These are phyloP conservation scores for Isatis lusitanica DNA, from an alignment of 441 rosid species.

Conservation along the genomic window DNA sequence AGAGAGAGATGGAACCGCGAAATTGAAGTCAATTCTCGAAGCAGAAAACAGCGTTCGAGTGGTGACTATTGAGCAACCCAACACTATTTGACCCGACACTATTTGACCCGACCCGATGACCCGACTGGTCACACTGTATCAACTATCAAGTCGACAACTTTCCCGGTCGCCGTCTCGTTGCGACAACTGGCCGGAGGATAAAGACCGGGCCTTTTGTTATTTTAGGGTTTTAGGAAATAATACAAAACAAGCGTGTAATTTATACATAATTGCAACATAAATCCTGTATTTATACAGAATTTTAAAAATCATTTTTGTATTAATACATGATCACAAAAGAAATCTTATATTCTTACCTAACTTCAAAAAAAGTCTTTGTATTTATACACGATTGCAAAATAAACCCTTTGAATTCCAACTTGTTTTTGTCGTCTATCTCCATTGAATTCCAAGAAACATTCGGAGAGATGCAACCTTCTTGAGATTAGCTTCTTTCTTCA, in stretches of 20 bases:
- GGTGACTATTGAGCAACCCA: not conserved
- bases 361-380: no score
- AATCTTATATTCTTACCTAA: no score
- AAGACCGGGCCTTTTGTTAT: not conserved
- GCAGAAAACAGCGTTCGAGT: not conserved
- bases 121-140: constrained; percentile 1
- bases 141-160: not conserved
- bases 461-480: not conserved
- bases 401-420: not conserved
- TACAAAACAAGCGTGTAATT: not conserved
- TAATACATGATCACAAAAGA: no score
- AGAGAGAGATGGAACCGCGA: constrained; percentile 3
- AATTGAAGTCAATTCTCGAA: constrained; percentile 16
- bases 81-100: not conserved
- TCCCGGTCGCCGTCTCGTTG: constrained; percentile 6
- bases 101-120: constrained; percentile 11
- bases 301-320: no score
- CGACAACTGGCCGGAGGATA: not conserved
- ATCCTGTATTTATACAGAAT: no score
- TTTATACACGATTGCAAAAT: not conserved
- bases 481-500: not conserved
- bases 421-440: not conserved
- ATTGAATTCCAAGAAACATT: not conserved
- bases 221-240: constrained; percentile 14
- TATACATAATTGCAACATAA: not conserved